These are phyloP conservation scores for Coemansia sp. DNA, from an alignment of 192 early-diverging fungal genomes.

Conservation along the genomic window DNA sequence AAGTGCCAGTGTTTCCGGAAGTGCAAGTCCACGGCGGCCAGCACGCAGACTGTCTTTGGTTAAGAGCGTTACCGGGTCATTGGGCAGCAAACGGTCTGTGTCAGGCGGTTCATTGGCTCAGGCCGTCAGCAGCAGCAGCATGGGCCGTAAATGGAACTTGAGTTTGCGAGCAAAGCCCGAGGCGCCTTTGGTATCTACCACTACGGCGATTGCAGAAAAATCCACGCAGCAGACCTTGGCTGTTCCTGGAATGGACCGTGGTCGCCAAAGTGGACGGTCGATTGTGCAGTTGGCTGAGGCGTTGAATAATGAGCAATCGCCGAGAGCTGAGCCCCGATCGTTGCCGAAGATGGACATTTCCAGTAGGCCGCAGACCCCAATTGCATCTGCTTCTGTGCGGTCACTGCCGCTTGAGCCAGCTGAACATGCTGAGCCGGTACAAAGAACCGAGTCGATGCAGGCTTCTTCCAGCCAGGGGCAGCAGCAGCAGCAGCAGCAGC, in stretches of 20 bases:
- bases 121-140: background rate
- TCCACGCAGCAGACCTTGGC: background rate
- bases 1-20: background rate
- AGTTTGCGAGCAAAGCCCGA: conserved; percentile 14
- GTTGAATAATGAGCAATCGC: background rate
- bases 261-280: background rate
- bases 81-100: conserved; percentile 10
- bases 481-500: too few relatives aligned
- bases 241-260: background rate
- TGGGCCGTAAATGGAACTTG: conserved; percentile 22
- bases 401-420: background rate
- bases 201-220: background rate
- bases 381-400: background rate
- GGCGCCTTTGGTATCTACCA: conserved; percentile 31
- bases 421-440: background rate
- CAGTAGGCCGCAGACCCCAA: background rate
- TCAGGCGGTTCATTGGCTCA: conserved; percentile 9
- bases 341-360: background rate
- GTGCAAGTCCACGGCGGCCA: background rate
- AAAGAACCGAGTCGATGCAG: background rate
- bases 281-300: conserved; percentile 3
- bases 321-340: background rate
- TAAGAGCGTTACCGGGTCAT: conserved; percentile 17
- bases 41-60: conserved; percentile 23
- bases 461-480: background rate